Base-by-base conservation (phyloP, 23 red algal species). In the Gracilaria caudata region DNA sequence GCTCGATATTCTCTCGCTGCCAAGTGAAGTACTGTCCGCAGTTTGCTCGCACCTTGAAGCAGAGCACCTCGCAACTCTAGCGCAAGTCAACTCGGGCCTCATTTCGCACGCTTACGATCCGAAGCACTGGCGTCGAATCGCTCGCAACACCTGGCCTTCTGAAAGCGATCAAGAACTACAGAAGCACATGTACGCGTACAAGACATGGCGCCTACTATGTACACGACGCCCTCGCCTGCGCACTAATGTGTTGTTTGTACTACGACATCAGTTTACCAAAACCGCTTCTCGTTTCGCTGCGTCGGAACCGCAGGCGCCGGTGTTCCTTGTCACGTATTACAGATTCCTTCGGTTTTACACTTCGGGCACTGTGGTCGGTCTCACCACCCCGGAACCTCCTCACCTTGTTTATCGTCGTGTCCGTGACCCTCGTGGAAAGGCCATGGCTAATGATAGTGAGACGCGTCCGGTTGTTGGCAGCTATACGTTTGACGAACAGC, bases 191-290 rank as follows among this genome's bases (percentile, higher is more conserved):
- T 80, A 79, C 35, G 20, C 38, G 24, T 89, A 80, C 55, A 79
- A 79, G 74, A 89, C 86, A 8, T 89, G 86, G 86, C 86, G 86
- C 1, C 24, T 60, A 45, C 54, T 89, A 7, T 65, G 53, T 26
- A 89, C 74, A 11, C 74, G 46, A 40, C 86, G 86, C 20, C 86
- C 86, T 21, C 71, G 86, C 20, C 33, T 89, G 47, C 86, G 86
- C n/a, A 79, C 73, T 3, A 89, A 89, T 40, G 86, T 9, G 21
- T 46, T 89, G 23, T 89, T 75, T 68, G 86, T 89, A 2, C 53
- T 64, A 6, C 71, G 55, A 44, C 86, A 89, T 49, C 86, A 89
- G 58, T 89, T 79, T 39, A 72, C 86, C 57, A 89, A 89, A 46
- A 89, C 55, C 33, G 37, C 73, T 5, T 54, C 73, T 8, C 71